Evolutionary conservation across 345 rosid species (phyloP).

Genomic region (Eucalyptus coolabah): DNA sequence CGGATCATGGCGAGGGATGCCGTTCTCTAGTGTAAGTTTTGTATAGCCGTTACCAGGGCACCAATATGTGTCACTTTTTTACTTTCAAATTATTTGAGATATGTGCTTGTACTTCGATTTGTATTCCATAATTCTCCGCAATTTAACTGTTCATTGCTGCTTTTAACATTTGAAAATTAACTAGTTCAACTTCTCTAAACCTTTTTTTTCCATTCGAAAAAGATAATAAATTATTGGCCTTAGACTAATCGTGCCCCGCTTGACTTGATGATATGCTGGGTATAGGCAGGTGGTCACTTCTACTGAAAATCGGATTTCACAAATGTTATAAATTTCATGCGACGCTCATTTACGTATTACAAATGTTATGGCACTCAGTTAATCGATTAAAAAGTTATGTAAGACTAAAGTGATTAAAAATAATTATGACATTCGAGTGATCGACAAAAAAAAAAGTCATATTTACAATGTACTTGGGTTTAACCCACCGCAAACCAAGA

Average conservation of each 20-base stretch:
- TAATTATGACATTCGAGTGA: too few relatives aligned
- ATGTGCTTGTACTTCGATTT: too few relatives aligned
- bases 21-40: not conserved
- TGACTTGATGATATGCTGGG: rapidly evolving
- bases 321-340: rapidly evolving
- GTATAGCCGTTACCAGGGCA: not conserved
- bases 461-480: too few relatives aligned
- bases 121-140: not conserved
- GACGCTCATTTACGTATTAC: rapidly evolving
- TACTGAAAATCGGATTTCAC: rapidly evolving
- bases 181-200: not conserved
- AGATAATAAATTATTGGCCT: rapidly evolving
- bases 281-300: too few relatives aligned
- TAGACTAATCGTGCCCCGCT: rapidly evolving
- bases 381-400: too few relatives aligned
- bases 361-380: rapidly evolving
- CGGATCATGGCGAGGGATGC: not conserved
- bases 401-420: rapidly evolving
- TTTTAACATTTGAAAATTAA: not conserved
- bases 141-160: not conserved
- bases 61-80: not conserved
- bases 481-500: not conserved
- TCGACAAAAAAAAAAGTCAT: too few relatives aligned
- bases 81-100: not conserved
- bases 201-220: too few relatives aligned